Percentiles rank a stretch among this genome's conserved stretches.
These are phyloP conservation scores for Macroventuria anomochaeta DNA, from an alignment of 2,329 filamentous ascomycete species.

Conservation along the genomic window DNA sequence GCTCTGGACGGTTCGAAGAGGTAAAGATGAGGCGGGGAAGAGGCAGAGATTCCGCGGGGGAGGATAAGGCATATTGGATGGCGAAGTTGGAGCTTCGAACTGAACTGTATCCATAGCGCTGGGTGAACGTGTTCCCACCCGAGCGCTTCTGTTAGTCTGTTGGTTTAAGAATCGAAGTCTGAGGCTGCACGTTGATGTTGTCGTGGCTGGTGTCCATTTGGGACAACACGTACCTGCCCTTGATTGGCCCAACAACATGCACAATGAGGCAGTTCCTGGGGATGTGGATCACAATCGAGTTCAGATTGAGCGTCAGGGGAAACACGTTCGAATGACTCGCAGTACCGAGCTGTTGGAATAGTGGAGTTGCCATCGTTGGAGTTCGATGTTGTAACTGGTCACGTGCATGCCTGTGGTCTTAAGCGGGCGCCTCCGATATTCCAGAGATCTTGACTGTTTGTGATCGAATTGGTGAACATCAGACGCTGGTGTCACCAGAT, in stretches of 20 bases:
- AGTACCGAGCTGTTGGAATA: constrained; percentile 13
- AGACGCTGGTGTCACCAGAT: constrained; percentile 11
- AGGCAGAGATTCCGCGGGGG: constrained; percentile 5
- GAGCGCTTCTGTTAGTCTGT: not conserved
- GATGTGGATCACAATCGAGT: not conserved
- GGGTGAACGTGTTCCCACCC: constrained; percentile 18
- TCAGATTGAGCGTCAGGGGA: constrained; percentile 12
- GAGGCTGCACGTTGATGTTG: constrained; percentile 22
- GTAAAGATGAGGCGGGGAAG: constrained; percentile 11
- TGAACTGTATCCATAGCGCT: constrained; percentile 8
- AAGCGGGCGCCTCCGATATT: not conserved
- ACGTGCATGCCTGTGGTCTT: constrained; percentile 1
- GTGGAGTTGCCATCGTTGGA: constrained; percentile 2
- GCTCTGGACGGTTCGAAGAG: not conserved
- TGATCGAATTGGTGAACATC: not conserved
- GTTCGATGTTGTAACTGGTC: not conserved
- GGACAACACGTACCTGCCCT: constrained; percentile 36
- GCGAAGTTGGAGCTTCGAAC: constrained; percentile 5
- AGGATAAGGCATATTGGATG: constrained; percentile 21
- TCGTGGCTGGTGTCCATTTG: constrained; percentile 29
- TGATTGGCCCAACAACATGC: constrained; percentile 34
- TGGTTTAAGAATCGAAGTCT: not conserved
- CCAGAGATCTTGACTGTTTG: not conserved
- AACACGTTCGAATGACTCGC: constrained; percentile 8
- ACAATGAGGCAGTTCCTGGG: constrained; percentile 21